Base-by-base conservation (phyloP, 108 stramenopile species). In the Schizochytrium sp. region DNA sequence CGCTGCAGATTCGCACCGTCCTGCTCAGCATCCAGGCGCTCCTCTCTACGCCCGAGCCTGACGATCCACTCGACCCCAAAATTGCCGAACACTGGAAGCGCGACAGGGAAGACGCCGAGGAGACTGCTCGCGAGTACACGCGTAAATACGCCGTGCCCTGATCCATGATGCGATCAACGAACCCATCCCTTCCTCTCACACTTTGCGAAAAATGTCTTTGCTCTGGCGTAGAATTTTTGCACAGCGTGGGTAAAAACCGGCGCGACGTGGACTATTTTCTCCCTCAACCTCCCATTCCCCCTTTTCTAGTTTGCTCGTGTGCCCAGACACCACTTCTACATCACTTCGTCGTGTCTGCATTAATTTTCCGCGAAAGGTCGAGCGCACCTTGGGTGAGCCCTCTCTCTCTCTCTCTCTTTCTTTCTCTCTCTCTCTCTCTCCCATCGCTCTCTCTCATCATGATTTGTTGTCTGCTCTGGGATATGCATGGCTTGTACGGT, bases 71-170 rank as follows among this genome's bases (percentile, higher is more conserved):
- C 60, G 97, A 98, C 72, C 98, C 98, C 92, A 94, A 92, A 72
- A 97, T 99, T 21, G 98, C 98, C 4, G 98, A 97, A 90, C 92
- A 97, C 88, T 99, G 98, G 98, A 98, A 99, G 93, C 94, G 89
- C 8, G 93, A 99, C 87, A 97, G 98, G 92, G 92, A 93, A 43
- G 97, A 96, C 89, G 98, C 98, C 2, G 87, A 97, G 53, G 89
- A 90, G 87, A 95, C 94, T 72, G 97, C 97, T 41, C 94, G 92
- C 71, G 96, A 98, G 90, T 98, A 96, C 90, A 98, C 97, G 5
- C 91, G 95, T 72, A 96, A 93, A 59, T 97, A 96, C 92, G 97
- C 97, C 12, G 95, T 95, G 94, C 63, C 63, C 14, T 69, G 41
- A 69, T 69, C 34, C 34, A 34, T 34, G 34, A 34, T 34, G 34